Percentiles rank a stretch among this genome's conserved stretches.
Evolutionary conservation across 176 grass and related monocot species (phyloP).

Genomic region (Avena insularis): DNA sequence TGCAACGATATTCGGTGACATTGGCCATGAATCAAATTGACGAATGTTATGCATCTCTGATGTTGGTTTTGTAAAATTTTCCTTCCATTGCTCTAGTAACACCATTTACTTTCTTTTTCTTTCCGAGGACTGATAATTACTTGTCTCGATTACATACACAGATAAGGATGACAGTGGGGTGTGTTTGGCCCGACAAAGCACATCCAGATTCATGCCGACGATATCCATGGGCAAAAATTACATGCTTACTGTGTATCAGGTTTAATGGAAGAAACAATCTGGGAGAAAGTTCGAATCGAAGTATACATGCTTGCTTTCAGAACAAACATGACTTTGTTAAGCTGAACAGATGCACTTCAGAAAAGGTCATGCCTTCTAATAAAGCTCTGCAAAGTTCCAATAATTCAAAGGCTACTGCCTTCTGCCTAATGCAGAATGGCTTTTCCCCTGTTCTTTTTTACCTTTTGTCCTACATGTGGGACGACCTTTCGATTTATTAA

Average conservation of each 20-base stretch:
- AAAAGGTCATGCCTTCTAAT: conserved; percentile 17
- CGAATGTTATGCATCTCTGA: not conserved
- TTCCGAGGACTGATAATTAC: not conserved
- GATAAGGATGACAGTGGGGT: not conserved
- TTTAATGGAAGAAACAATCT: not conserved
- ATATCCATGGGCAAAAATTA: too few relatives aligned
- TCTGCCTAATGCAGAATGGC: not conserved
- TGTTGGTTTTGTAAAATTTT: not conserved
- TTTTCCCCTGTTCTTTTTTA: conserved; percentile 6
- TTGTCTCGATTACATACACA: not conserved
- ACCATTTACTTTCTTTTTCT: not conserved
- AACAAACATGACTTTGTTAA: not conserved
- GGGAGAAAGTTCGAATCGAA: not conserved
- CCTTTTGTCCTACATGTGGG: conserved; percentile 15
- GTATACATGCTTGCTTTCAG: conserved; percentile 4
- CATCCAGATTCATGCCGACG: too few relatives aligned
- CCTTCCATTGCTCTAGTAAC: not conserved
- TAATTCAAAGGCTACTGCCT: conserved; percentile 36
- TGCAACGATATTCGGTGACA: conserved; percentile 28
- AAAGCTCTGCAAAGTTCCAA: conserved; percentile 41
- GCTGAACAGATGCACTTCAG: not conserved
- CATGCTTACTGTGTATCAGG: not conserved
- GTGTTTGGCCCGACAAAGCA: too few relatives aligned
- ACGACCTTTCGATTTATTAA: conserved; percentile 33
- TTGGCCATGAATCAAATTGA: conserved; percentile 26